Evolutionary conservation across 2,329 filamentous ascomycete genomes (phyloP).

Genomic region (Neonectria faginata): DNA sequence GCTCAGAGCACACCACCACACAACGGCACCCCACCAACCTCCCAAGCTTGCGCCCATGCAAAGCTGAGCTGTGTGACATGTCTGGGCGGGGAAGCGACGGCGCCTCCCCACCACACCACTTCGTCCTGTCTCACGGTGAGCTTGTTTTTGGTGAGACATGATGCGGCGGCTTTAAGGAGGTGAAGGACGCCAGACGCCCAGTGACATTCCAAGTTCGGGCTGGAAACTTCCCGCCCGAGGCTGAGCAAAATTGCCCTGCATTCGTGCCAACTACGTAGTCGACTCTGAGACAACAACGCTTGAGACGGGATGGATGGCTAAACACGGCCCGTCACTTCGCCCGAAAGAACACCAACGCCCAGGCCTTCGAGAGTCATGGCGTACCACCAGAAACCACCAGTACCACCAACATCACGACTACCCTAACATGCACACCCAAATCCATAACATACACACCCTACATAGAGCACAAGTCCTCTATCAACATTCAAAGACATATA

Average conservation of each 20-base stretch:
- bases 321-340: neutral
- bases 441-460: too few species aligned
- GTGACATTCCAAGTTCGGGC: neutral
- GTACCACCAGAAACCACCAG: neutral
- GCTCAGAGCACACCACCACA: neutral
- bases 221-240: neutral
- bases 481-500: too few species aligned
- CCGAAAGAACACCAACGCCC: neutral
- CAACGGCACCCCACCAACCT: neutral
- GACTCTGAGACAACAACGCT: too few species aligned
- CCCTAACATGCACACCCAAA: too few species aligned
- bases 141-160: neutral
- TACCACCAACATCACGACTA: neutral
- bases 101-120: constrained; percentile 7
- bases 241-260: neutral
- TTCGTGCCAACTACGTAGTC: neutral
- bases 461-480: too few species aligned
- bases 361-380: too few species aligned
- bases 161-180: neutral
- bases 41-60: neutral
- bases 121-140: neutral
- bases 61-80: constrained; percentile 10
- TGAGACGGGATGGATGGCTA: too few species aligned
- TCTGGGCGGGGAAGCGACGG: constrained; percentile 5
- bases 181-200: neutral